phyloP scores from a whole-genome alignment of 176 grass and related monocot genomes.

The Aegilops sharonensis region DNA sequence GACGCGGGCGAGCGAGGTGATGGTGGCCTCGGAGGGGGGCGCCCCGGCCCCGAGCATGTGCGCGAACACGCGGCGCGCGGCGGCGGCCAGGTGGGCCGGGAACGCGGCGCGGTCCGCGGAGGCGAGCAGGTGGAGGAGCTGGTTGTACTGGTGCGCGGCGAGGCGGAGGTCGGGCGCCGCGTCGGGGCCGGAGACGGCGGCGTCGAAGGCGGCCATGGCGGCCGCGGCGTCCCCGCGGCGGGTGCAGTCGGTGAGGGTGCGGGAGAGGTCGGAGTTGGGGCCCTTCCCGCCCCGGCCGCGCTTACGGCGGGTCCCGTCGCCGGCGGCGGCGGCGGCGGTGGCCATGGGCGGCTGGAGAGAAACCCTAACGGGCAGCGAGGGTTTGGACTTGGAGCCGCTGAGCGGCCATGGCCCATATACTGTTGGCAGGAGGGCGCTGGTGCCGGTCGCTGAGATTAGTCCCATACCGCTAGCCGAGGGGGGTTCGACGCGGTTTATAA shows the following conservation, averaged over 20 bases:
- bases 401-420: constrained; percentile 2
- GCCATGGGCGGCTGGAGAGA: background rate
- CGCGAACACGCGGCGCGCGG: constrained; percentile 47
- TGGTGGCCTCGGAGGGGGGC: constrained; percentile 67
- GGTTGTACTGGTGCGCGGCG: constrained; percentile 56
- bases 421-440: background rate
- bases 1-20: constrained; percentile 73
- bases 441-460: constrained; percentile 5
- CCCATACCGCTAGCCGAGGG: background rate
- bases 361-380: constrained; percentile 28
- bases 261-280: constrained; percentile 30
- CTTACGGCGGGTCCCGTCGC: constrained; percentile 11
- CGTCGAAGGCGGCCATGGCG: constrained; percentile 50
- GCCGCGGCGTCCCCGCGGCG: constrained; percentile 34
- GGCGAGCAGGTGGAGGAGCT: constrained; percentile 54
- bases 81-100: constrained; percentile 28
- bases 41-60: constrained; percentile 42
- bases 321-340: background rate
- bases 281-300: constrained; percentile 33
- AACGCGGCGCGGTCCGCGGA: constrained; percentile 33
- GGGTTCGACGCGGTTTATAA: background rate
- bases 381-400: background rate
- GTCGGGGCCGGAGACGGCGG: constrained; percentile 15
- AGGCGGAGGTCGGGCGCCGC: constrained; percentile 15
- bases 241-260: constrained; percentile 50